Base-by-base conservation (phyloP, 140 eudicot species). In the Senecio squalidus region DNA sequence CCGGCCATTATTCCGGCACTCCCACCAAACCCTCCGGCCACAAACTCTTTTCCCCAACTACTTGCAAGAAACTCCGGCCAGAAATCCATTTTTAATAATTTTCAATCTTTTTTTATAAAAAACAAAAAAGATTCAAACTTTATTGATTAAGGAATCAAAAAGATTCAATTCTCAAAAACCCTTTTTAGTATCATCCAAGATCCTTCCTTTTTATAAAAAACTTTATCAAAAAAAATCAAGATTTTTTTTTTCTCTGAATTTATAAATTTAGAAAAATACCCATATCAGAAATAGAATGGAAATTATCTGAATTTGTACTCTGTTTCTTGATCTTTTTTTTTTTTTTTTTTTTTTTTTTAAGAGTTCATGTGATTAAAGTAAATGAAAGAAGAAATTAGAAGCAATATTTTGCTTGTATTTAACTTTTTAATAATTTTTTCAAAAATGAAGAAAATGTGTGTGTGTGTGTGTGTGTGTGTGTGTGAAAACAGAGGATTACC, bases 1-100 rank as follows among this genome's bases (percentile, higher is more conserved):
- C 99, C 99, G 8, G 99, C 85, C 2, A 92, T 64, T 0, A 88
- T 60, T 8, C 96, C 99, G 26, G 95, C 95, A 1, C 58, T 66
- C 3, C 99, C 99, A 9, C 99, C 99, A 36, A 77, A 76, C 16
- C 99, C 96, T 45, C 99, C 99, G 30, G 96, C 99, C 53, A 88
- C 93, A 78, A 92, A 92, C 39, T 92, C 99, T 44, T 72, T 82
- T 13, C 96, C 99, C 95, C 95, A 84, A 66, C 89, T 88, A 70
- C 75, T 88, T 24, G 96, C 87, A 23, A 84, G 74, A 84, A 87
- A 92, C 75, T 92, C 96, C 22, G 96, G 93, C 99, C 96, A 92
- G 57, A 88, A 81, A 77, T 92, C 99, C 99, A 92, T 92, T 22
- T 28, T 17, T 46, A 6, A 17, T 10, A 0, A 1, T 7, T 6